Percentiles rank a stretch among this genome's conserved stretches.
Conservation (phyloP, 371 early-diverging fungal genomes). For the Blastocladiella emersonii region DNA sequence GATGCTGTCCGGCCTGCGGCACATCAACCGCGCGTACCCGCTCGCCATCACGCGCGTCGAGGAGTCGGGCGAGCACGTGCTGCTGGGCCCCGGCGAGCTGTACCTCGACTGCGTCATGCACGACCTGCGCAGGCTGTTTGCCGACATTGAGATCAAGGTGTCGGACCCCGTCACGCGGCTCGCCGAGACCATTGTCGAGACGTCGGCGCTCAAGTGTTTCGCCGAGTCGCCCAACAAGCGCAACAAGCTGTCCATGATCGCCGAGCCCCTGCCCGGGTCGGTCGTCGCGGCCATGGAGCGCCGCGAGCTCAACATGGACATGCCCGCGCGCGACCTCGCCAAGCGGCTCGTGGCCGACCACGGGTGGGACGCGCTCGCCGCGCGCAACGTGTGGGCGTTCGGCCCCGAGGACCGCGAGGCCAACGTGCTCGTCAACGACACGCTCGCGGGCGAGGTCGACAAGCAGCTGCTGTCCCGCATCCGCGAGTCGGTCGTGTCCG, state of each 20-base stretch:
- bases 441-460: slow-evolving; percentile 74
- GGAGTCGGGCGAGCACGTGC: slow-evolving; percentile 92
- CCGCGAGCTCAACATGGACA: slow-evolving; percentile 48
- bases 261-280: slow-evolving; percentile 84
- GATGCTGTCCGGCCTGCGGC: slow-evolving; percentile 91
- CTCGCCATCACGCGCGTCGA: slow-evolving; percentile 82
- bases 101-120: slow-evolving; percentile 92
- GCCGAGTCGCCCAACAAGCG: slow-evolving; percentile 96
- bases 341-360: slow-evolving; percentile 67
- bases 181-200: slow-evolving; percentile 90
- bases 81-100: slow-evolving; percentile 87
- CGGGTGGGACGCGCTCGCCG: slow-evolving; percentile 85
- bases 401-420: slow-evolving; percentile 86
- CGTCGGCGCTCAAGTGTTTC: slow-evolving; percentile 83
- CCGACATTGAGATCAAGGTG: slow-evolving; percentile 93
- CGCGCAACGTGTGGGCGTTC: slow-evolving; percentile 92
- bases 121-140: slow-evolving; percentile 81
- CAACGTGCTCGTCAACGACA: slow-evolving; percentile 88
- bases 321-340: slow-evolving; percentile 63
- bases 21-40: slow-evolving; percentile 89
- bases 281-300: slow-evolving; percentile 83
- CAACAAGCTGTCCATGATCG: slow-evolving; percentile 88
- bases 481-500: slow-evolving; percentile 76
- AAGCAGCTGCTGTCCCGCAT: slow-evolving; percentile 61
- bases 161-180: slow-evolving; percentile 92